Evolutionary conservation across 2,329 filamentous ascomycete genomes (phyloP), one percentile per base, ranked within the genome.

Genomic region (Periconia sp.): DNA sequence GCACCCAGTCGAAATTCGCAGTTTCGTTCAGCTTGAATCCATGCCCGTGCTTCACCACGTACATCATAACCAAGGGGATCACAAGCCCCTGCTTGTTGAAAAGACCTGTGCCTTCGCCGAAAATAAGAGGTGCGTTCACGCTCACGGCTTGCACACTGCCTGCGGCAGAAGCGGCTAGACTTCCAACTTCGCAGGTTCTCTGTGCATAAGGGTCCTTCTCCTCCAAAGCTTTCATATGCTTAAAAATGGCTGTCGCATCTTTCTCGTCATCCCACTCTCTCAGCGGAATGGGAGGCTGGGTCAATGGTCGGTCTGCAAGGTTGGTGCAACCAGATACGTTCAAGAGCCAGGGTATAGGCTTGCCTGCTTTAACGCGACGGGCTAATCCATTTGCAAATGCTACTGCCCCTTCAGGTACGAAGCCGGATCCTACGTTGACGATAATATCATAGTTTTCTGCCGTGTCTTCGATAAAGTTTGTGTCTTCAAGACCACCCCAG

Each of bases 1-100:
- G 54, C 7, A 56, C 48, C 36, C 46, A 52, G 29, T 57, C 54
- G 17, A 59, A 52, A n/a, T 52, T 52, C 6, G 47, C 54, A 15
- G 43, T 49, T 5, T 57, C 48, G 19, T 54, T 54, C 5, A 56
- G 33, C 23, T 54, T 57, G 28, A 43, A 56, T 2, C 48, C 56
- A 31, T 59, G 42, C 1, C 54, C 49, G 34, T 56, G 49, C 28
- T 54, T 38, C 4, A 57, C 34, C 12, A 50, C 43, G 19, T 54
- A 54, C 32, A 31, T 36, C 33, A 54, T 31, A 15, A 48, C 33
- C 16, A 45, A 24, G 7, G 54, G 55, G 17, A 57, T 46, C 15
- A 53, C 50, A 10, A 54, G 25, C 6, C 42, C 49, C 25, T 45
- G 40, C 15, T 22, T 22, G 13, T 56, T 54, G 40, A 54, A 57